Evolutionary conservation across 768 basidiomycete genomes (phyloP).

Genomic region (Porpolomopsis calyptriformis): DNA sequence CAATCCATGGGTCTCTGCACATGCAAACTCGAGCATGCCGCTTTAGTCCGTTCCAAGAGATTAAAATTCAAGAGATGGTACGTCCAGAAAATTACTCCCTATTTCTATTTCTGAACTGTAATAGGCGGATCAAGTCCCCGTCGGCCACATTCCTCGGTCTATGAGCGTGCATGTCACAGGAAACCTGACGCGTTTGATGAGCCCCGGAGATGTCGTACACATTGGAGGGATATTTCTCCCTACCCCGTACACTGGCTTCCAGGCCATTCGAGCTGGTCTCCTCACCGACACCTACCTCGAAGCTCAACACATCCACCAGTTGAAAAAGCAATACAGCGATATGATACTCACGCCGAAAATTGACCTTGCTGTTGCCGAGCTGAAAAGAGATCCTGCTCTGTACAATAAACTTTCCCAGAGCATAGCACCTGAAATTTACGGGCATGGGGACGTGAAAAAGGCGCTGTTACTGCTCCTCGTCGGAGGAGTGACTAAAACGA

Average conservation of each 20-base stretch:
- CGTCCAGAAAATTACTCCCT: constrained; percentile 9
- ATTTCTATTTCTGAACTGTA: constrained; percentile 2
- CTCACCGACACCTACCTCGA: constrained; percentile 97
- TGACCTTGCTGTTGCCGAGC: constrained; percentile 50
- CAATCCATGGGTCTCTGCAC: constrained; percentile 79
- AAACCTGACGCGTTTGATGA: constrained; percentile 79
- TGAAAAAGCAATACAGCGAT: constrained; percentile 95
- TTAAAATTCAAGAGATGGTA: constrained; percentile 99
- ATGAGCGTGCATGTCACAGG: constrained; percentile 97
- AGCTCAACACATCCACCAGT: constrained; percentile 78
- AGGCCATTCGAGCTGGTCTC: constrained; percentile 91
- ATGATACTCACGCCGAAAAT: constrained; percentile 90
- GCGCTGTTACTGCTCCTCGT: constrained; percentile 85
- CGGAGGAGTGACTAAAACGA: constrained; percentile 90
- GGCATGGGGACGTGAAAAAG: constrained; percentile 95
- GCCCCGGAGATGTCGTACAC: constrained; percentile 92
- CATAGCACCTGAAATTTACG: constrained; percentile 98
- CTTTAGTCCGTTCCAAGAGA: constrained; percentile 96
- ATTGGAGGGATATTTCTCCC: constrained; percentile 96
- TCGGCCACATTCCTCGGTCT: constrained; percentile 96
- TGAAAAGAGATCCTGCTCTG: constrained; percentile 66
- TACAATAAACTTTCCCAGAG: constrained; percentile 85
- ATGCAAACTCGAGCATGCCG: constrained; percentile 98
- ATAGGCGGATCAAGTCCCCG: constrained; percentile 96
- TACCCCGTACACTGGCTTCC: constrained; percentile 94